A percentile compares a stretch with the other conserved stretches of the same genome.
phyloP scores from a whole-genome alignment of 495 filamentous ascomycete species.

The Tirmania nivea region DNA sequence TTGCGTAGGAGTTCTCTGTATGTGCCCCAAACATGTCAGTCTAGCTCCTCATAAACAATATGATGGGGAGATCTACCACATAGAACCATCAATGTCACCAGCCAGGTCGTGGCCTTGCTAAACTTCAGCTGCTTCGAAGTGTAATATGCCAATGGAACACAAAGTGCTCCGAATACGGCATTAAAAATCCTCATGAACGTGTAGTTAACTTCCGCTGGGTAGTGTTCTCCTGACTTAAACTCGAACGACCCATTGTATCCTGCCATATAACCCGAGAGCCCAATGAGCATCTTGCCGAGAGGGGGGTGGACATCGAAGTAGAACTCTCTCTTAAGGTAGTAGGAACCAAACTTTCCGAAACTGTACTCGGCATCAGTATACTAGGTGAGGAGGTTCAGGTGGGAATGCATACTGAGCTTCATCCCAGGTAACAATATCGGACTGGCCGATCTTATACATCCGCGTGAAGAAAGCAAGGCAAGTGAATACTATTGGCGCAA shows the following conservation, averaged over 20 bases:
- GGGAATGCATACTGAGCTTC: slow-evolving; percentile 66
- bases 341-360: slow-evolving; percentile 97
- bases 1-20: slow-evolving; percentile 85
- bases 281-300: slow-evolving; percentile 93
- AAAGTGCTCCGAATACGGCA: slow-evolving; percentile 75
- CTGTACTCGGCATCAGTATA: slow-evolving; percentile 25
- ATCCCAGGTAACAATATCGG: slow-evolving; percentile 95
- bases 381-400: not conserved
- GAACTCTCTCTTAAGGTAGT: slow-evolving; percentile 96
- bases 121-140: slow-evolving; percentile 81
- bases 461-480: slow-evolving; percentile 78
- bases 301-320: slow-evolving; percentile 99
- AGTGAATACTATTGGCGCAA: slow-evolving; percentile 78
- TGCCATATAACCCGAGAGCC: slow-evolving; percentile 80
- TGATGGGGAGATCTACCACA: slow-evolving; percentile 26
- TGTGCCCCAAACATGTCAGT: too few relatives aligned
- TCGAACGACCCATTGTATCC: slow-evolving; percentile 99
- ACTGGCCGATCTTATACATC: slow-evolving; percentile 84
- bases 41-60: too few relatives aligned
- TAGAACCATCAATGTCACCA: slow-evolving; percentile 87
- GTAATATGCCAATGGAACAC: slow-evolving; percentile 84
- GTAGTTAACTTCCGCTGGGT: slow-evolving; percentile 84
- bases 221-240: slow-evolving; percentile 94
- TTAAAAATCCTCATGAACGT: slow-evolving; percentile 98
- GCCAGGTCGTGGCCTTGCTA: slow-evolving; percentile 67